Base-by-base conservation (phyloP, 352 stramenopile genomes). In the Globisporangium paroecandrum region DNA sequence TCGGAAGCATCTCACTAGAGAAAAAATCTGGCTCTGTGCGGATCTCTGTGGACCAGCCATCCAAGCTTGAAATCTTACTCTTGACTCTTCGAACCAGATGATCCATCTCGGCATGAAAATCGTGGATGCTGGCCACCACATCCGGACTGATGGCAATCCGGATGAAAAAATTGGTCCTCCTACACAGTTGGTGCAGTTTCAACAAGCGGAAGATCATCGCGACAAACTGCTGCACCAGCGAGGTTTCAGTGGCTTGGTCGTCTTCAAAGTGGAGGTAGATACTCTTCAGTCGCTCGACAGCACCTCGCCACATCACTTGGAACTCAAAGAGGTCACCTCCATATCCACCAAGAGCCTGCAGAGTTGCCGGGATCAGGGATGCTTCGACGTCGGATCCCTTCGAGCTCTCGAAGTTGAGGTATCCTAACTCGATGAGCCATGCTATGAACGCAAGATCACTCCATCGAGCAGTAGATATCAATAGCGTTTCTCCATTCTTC, bases 91-190 rank as follows among this genome's bases (percentile, higher is more conserved):
- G 60, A 43, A 36, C 29, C 60, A 65, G n/a, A 24, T 49, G 38
- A 58, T 65, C 46, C 32, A 65, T 58, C 60, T 65, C 46, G 20
- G 60, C 58, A 15, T 65, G 46, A 43, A 65, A 65, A 15, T 65
- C 60, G 13, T 65, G 46, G 18, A 65, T 49, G 46, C 60, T 65
- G 29, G 4, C 32, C 18, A 18, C 8, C 32, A 65, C 24, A 34
- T 27, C 8, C 4, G 60, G 27, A 43, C 60, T 65, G 12, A 65
- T 27, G 1, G 51, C 60, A 34, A 65, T 34, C 7, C 46, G 60
- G 1, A n/a, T 65, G 46, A 57, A 58, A 58, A 13, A n/a, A 13
- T 65, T 65, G 18, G 60, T 29, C 15, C 51, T 36, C 13, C 5
- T 56, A 46, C 60, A 65, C 24, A 56, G 9, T 22, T 65, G 46